Percentiles rank a stretch among this genome's conserved stretches.
phyloP scores from a whole-genome alignment of 805 yeast genomes.

The Kregervanrija pseudodelftensis region DNA sequence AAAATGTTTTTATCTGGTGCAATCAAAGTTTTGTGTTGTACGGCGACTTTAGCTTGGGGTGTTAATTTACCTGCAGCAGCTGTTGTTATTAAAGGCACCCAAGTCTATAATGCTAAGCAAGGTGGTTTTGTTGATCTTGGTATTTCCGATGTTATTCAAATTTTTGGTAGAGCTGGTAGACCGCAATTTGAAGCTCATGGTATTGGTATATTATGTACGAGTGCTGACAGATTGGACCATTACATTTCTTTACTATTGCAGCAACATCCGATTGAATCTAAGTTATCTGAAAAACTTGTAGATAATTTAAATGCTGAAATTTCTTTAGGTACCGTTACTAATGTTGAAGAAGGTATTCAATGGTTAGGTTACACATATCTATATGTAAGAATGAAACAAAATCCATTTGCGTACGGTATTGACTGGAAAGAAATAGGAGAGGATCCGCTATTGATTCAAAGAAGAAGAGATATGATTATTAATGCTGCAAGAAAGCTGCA shows the following conservation, averaged over 20 bases:
- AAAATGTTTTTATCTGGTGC: constrained; percentile 81
- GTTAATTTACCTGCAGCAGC: constrained; percentile 97
- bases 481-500: constrained; percentile 82
- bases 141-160: constrained; percentile 93
- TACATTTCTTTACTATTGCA: constrained; percentile 85
- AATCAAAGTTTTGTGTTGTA: constrained; percentile 84
- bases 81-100: constrained; percentile 94
- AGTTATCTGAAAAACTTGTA: constrained; percentile 65
- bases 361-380: constrained; percentile 98
- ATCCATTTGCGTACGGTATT: constrained; percentile 88
- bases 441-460: constrained; percentile 72
- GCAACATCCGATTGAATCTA: constrained; percentile 94
- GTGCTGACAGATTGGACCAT: constrained; percentile 75
- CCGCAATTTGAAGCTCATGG: constrained; percentile 93
- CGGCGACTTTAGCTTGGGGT: constrained; percentile 99
- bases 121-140: constrained; percentile 95
- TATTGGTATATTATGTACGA: constrained; percentile 84
- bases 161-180: constrained; percentile 98
- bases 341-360: constrained; percentile 86
- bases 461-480: constrained; percentile 68
- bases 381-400: constrained; percentile 89
- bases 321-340: constrained; percentile 90
- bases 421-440: constrained; percentile 78
- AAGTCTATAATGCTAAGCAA: constrained; percentile 85
- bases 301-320: constrained; percentile 97